These are phyloP conservation scores for Hymenoscyphus salicellus DNA, from an alignment of 2,329 filamentous ascomycete genomes.

Conservation along the genomic window DNA sequence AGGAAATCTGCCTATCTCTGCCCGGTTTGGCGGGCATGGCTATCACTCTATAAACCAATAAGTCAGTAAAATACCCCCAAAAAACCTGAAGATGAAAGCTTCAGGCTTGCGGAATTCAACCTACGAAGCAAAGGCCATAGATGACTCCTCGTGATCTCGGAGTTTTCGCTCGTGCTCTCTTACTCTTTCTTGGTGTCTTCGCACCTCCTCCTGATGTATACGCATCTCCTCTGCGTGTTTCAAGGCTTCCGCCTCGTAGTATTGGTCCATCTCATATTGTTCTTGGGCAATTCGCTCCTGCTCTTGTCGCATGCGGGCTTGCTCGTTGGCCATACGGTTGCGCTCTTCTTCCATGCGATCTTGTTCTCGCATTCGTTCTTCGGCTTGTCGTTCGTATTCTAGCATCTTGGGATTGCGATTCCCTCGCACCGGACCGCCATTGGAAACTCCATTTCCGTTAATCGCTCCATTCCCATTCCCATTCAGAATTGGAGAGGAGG, in stretches of 20 bases:
- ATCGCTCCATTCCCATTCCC: neutral
- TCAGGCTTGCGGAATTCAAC: neutral
- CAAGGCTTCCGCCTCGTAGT: slow-evolving; percentile 34
- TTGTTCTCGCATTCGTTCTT: slow-evolving; percentile 30
- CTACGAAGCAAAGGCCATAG: slow-evolving; percentile 31
- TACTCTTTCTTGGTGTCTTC: slow-evolving; percentile 29
- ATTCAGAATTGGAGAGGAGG: slow-evolving; percentile 6
- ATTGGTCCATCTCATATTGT: slow-evolving; percentile 36
- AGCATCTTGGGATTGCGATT: slow-evolving; percentile 33
- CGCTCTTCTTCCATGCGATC: slow-evolving; percentile 32
- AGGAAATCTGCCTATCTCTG: slow-evolving; percentile 28
- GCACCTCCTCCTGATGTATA: slow-evolving; percentile 33
- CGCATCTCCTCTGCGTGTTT: slow-evolving; percentile 34
- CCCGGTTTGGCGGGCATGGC: slow-evolving; percentile 33
- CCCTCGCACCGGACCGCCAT: slow-evolving; percentile 22
- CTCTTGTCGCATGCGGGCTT: slow-evolving; percentile 27
- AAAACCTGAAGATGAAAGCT: neutral
- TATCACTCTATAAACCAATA: slow-evolving; percentile 26
- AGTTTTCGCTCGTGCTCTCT: slow-evolving; percentile 19
- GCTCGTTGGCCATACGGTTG: slow-evolving; percentile 28
- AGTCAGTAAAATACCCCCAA: neutral
- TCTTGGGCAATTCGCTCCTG: slow-evolving; percentile 34
- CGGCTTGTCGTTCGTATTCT: slow-evolving; percentile 34
- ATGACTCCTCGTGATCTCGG: slow-evolving; percentile 31
- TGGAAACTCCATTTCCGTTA: slow-evolving; percentile 10